Conservation (phyloP, 495 filamentous ascomycete genomes). For the Choiromyces venosus region DNA sequence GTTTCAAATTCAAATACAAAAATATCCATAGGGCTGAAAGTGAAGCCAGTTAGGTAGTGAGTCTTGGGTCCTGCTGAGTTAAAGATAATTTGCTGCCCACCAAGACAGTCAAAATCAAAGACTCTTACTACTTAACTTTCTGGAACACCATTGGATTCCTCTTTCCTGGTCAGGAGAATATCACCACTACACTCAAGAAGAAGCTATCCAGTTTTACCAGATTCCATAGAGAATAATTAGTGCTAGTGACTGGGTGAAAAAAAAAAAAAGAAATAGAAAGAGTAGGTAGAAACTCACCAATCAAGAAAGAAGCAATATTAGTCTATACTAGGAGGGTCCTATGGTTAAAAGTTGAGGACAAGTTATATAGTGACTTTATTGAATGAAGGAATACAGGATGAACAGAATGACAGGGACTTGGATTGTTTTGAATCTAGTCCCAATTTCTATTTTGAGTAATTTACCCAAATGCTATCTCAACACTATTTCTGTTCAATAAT, state of each 20-base stretch:
- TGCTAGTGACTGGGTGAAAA: background rate
- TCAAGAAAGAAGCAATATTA: background rate
- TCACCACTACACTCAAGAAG: slow-evolving; percentile 1
- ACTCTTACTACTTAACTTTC: slow-evolving; percentile 11
- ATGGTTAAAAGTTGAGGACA: background rate
- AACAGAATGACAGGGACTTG: background rate
- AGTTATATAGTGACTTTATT: background rate
- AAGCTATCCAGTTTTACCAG: slow-evolving; percentile 4
- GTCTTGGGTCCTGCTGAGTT: background rate
- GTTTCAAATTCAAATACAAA: no score
- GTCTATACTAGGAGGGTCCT: no score
- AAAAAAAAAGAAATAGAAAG: slow-evolving; percentile 2
- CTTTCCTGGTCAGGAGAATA: background rate
- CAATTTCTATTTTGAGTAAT: background rate
- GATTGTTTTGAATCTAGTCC: background rate
- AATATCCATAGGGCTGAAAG: slow-evolving; percentile 1
- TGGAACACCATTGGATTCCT: slow-evolving; percentile 1
- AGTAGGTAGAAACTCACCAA: background rate
- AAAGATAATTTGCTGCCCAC: background rate
- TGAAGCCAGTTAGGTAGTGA: background rate
- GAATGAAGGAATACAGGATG: background rate
- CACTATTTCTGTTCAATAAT: background rate
- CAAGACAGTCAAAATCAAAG: slow-evolving; percentile 5
- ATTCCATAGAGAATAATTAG: slow-evolving; percentile 11
- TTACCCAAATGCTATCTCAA: background rate